Base-by-base conservation (phyloP, 805 yeast species). In the Candida silvicultrix region DNA sequence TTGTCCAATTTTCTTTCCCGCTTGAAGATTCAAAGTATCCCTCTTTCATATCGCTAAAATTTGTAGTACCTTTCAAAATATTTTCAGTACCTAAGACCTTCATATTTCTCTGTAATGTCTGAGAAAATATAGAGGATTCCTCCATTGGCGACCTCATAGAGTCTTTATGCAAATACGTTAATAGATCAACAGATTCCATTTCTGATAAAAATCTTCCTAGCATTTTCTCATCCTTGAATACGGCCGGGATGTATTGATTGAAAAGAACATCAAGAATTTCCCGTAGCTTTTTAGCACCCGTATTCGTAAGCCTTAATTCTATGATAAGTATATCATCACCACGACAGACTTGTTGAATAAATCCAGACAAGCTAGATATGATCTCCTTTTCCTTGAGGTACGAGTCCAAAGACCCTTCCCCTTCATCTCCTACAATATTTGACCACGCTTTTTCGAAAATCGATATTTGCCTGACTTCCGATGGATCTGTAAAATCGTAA, bases 351-450 rank as follows among this genome's bases (percentile, higher is more conserved):
- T 56, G 49, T 19, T 78, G 74, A 1, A 64, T 55, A 47, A 63
- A 77, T 0, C 83, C 77, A 37, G 58, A 55, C 3, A 78, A 62
- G 0, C 64, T 57, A 1, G 68, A 60, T 14, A 69, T 68, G 47
- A 62, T 69, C 19, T 64, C 71, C 36, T 52, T 56, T 5, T 49
- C 42, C 19, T 63, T 64, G 10, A 81, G 60, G 16, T 53, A 56
- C 5, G 69, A 60, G 49, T 74, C 73, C 6, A 84, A 56, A 0
- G 88, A 76, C 0, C 73, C 74, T 2, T 52, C 46, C 5, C 79
- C 63, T 62, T 85, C 92, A 58, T 80, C 81, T 1, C 92, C 92
- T 42, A 83, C 62, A 0, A 83, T 44, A 41, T 75, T 75, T 45
- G 79, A 71, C 83, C 88, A 80, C 4, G 72, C 59, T 11, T 61